These are phyloP conservation scores for Tolypocladium sp. DNA, from an alignment of 2,329 filamentous ascomycete genomes.

Conservation along the genomic window DNA sequence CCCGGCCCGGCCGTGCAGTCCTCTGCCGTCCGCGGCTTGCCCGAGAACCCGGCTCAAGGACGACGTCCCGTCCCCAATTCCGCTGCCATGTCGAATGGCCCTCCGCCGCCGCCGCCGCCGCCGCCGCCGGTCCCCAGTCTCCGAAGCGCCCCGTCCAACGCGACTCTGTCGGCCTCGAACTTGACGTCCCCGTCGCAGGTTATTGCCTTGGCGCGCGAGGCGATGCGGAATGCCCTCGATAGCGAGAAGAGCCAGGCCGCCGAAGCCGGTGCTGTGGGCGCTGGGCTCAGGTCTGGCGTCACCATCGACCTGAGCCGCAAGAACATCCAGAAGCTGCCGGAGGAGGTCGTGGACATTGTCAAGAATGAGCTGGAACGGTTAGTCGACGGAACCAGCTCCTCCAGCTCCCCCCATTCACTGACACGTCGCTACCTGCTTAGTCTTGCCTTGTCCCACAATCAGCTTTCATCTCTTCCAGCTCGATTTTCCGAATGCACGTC, in stretches of 20 bases:
- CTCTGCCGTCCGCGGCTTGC: slow-evolving; percentile 22
- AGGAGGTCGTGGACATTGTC: slow-evolving; percentile 67
- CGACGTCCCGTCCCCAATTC: slow-evolving; percentile 30
- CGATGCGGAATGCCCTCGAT: slow-evolving; percentile 57
- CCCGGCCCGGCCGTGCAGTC: slow-evolving; percentile 15
- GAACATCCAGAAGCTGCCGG: slow-evolving; percentile 60
- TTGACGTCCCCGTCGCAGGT: slow-evolving; percentile 54
- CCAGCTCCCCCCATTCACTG: slow-evolving; percentile 5
- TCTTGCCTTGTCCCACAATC: slow-evolving; percentile 74
- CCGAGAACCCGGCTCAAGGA: slow-evolving; percentile 29
- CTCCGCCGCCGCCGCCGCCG: slow-evolving; percentile 28
- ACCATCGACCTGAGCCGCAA: slow-evolving; percentile 73
- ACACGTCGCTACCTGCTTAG: slow-evolving; percentile 29
- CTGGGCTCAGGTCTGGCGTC: slow-evolving; percentile 57
- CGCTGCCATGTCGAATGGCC: slow-evolving; percentile 28
- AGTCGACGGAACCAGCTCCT: slow-evolving; percentile 11
- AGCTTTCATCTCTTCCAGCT: slow-evolving; percentile 57
- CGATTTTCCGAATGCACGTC: slow-evolving; percentile 70
- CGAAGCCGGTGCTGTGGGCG: slow-evolving; percentile 49
- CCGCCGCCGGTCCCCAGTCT: slow-evolving; percentile 37
- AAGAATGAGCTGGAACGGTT: slow-evolving; percentile 66
- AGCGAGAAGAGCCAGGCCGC: slow-evolving; percentile 58
- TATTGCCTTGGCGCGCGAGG: slow-evolving; percentile 54
- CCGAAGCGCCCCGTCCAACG: slow-evolving; percentile 36
- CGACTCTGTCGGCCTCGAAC: slow-evolving; percentile 38